Base-by-base conservation (phyloP, 345 rosid species). In the Combretum micranthum region DNA sequence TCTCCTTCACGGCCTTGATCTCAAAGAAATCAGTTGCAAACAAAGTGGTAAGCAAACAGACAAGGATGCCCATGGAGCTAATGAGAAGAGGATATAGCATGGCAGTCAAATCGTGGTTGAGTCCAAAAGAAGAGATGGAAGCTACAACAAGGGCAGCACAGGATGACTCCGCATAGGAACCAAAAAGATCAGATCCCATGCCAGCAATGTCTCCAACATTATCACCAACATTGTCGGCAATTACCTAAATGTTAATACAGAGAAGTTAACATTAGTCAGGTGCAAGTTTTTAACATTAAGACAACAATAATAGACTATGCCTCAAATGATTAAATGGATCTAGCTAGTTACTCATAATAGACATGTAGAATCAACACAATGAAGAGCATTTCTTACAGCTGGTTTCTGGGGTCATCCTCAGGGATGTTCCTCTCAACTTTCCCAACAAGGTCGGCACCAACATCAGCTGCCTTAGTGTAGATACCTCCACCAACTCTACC, bases 361-460 rank as follows among this genome's bases (percentile, higher is more conserved):
- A 9, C 39, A 32, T 32, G 39, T 11, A 32, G 9, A 9, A 32
- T 32, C 1, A 32, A 32, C 10, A 32, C 10, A 32, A 32, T 9
- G 39, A 56, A 57, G 47, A 58, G 20, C 12, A 20, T 48, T 59
- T 17, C 89, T 77, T 73, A 86, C 90, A 75, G 95, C 95, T 39
- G 87, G 62, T 86, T 86, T 76, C 95, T 79, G 1, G 90, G 90
- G 67, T 86, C 89, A 67, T 86, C 89, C 72, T 83, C 95, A 3
- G 95, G 90, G 53, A 86, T 83, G 60, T 86, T 83, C 71, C 82
- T 81, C 70, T 86, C 94, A 44, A 86, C 83, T 72, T 86, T 86
- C 52, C 94, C 95, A 12, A 86, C 95, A 69, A 86, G 95, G 72
- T 86, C 94, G 18, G 90, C 95, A 83, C 95, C 90, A 44, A 86